phyloP scores from a whole-genome alignment of 148 eudicot genomes.

The Chenopodium formosanum region DNA sequence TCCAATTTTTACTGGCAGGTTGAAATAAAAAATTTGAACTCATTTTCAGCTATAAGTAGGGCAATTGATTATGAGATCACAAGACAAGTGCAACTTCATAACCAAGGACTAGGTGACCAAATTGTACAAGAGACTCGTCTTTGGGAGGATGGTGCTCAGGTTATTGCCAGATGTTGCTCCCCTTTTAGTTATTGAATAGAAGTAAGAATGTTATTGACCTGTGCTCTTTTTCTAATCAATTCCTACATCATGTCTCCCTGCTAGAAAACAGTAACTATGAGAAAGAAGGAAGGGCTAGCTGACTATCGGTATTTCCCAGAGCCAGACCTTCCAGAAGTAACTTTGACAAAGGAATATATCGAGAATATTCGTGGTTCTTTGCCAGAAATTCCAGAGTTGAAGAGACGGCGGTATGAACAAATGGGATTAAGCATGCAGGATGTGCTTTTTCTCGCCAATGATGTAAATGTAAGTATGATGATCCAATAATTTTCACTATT shows the following conservation, averaged over 20 bases:
- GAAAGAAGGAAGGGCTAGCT: slow-evolving; percentile 98
- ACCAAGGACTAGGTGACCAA: slow-evolving; percentile 65
- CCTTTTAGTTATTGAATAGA: slow-evolving; percentile 6
- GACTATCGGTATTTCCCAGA: slow-evolving; percentile 98
- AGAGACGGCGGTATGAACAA: slow-evolving; percentile 79
- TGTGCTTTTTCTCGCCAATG: slow-evolving; percentile 85
- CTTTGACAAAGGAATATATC: slow-evolving; percentile 59
- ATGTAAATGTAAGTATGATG: slow-evolving; percentile 58
- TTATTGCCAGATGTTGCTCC: slow-evolving; percentile 29
- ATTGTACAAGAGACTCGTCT: slow-evolving; percentile 96
- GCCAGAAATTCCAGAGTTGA: slow-evolving; percentile 94
- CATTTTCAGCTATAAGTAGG: slow-evolving; percentile 80
- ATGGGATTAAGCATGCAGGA: slow-evolving; percentile 97
- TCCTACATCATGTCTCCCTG: slow-evolving; percentile 25
- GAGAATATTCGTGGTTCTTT: slow-evolving; percentile 56
- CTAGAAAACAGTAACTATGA: slow-evolving; percentile 96
- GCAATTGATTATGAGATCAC: slow-evolving; percentile 92
- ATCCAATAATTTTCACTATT: not conserved
- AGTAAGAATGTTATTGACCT: not conserved
- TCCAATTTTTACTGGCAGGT: slow-evolving; percentile 49
- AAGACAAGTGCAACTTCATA: slow-evolving; percentile 74
- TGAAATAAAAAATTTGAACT: slow-evolving; percentile 85
- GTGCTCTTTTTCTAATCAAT: slow-evolving; percentile 28
- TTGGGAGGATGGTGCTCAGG: slow-evolving; percentile 99
- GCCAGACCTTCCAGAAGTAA: slow-evolving; percentile 92